These are phyloP conservation scores for Aspergillus baeticus DNA, from an alignment of 495 filamentous ascomycete species.

Conservation along the genomic window DNA sequence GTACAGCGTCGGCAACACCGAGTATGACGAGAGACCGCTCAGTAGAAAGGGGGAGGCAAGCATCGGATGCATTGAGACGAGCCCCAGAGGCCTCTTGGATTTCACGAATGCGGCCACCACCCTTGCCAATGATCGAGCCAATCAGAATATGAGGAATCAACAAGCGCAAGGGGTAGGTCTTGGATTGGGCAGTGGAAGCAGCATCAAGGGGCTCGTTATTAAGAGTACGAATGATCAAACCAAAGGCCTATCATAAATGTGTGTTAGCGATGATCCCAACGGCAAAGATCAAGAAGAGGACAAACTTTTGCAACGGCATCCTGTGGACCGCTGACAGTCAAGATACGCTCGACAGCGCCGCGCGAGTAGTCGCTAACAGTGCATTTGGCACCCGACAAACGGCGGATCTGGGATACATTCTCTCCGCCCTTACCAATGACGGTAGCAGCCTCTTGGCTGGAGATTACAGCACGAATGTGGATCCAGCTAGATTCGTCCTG, in stretches of 20 bases:
- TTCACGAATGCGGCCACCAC: conserved; percentile 90
- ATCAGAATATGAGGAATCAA: conserved; percentile 96
- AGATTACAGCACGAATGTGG: conserved; percentile 93
- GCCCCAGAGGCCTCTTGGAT: conserved; percentile 98
- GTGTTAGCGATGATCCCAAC: conserved; percentile 1
- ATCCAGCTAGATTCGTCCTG: conserved; percentile 96
- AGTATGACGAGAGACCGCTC: conserved; percentile 95
- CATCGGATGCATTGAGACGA: conserved; percentile 93
- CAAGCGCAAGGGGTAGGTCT: conserved; percentile 94
- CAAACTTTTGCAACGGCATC: conserved; percentile 95
- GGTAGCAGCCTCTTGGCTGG: conserved; percentile 93
- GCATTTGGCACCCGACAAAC: conserved; percentile 91
- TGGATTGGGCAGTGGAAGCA: conserved; percentile 86
- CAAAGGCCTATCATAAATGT: conserved; percentile 70
- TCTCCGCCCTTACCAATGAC: conserved; percentile 98
- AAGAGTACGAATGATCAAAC: conserved; percentile 93
- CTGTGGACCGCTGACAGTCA: conserved; percentile 93
- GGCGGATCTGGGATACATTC: conserved; percentile 93
- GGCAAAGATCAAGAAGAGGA: neutral
- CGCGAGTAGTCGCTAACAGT: conserved; percentile 97
- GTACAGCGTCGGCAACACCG: conserved; percentile 89
- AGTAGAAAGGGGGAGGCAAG: conserved; percentile 87
- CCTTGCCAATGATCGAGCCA: conserved; percentile 97
- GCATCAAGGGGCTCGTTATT: conserved; percentile 91
- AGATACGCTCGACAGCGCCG: conserved; percentile 92